A percentile compares a stretch with the other conserved stretches of the same genome.
phyloP scores from a whole-genome alignment of 352 stramenopile species.

The Phytophthora europaea region DNA sequence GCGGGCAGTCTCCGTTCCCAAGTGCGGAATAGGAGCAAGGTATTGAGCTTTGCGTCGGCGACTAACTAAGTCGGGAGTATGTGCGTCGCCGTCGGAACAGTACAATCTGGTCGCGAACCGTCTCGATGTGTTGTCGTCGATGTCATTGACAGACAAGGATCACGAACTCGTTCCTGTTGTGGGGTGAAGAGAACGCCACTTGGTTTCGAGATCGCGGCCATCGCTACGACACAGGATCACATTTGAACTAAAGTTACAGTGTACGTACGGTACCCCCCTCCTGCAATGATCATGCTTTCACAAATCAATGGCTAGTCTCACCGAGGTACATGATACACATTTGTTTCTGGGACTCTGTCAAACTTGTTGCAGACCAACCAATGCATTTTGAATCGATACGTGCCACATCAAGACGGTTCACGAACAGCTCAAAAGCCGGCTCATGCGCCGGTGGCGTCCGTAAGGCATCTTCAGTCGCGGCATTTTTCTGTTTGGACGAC shows the following conservation, averaged over 20 bases:
- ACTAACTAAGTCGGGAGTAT: background rate
- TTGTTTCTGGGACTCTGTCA: background rate
- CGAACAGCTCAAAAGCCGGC: background rate
- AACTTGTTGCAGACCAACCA: background rate
- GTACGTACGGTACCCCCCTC: too few relatives aligned
- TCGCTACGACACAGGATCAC: too few relatives aligned
- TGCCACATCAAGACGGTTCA: background rate
- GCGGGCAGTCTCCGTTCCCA: background rate
- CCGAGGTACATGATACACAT: background rate
- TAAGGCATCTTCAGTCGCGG: background rate
- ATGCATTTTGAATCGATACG: background rate
- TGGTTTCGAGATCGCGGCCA: background rate
- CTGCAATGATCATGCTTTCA: too few relatives aligned
- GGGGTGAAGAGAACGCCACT: background rate
- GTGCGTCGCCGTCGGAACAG: slow-evolving; percentile 6
- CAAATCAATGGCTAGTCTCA: background rate
- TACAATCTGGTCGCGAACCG: slow-evolving; percentile 6
- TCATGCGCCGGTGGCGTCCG: background rate
- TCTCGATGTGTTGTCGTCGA: background rate
- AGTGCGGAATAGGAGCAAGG: background rate
- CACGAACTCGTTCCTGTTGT: background rate
- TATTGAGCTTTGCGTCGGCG: background rate
- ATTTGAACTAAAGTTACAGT: too few relatives aligned
- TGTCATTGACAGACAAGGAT: background rate
- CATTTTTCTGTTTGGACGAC: slow-evolving; percentile 12